phyloP scores from a whole-genome alignment of 768 basidiomycete genomes.

The Termitomyces eurrhizus region DNA sequence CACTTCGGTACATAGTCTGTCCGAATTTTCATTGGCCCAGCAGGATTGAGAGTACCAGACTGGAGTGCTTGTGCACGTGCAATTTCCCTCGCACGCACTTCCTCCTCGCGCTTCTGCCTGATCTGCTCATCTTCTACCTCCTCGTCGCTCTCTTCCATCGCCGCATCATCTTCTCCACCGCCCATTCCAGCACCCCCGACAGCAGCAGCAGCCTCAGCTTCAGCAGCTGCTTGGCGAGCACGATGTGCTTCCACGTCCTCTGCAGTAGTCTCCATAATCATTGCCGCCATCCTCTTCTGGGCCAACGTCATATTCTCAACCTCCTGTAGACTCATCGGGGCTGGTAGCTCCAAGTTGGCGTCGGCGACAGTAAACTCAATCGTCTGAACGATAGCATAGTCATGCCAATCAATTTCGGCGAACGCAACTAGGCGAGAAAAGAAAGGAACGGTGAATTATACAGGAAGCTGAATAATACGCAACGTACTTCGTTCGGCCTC shows the following conservation, averaged over 20 bases:
- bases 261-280: constrained; percentile 94
- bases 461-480: constrained; percentile 4
- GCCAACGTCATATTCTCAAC: constrained; percentile 95
- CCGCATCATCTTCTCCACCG: constrained; percentile 51
- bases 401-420: constrained; percentile 99
- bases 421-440: constrained; percentile 62
- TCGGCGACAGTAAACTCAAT: constrained; percentile 97
- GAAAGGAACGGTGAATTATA: constrained; percentile 4
- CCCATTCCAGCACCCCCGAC: constrained; percentile 58
- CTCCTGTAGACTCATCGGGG: constrained; percentile 95
- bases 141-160: constrained; percentile 87
- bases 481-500: constrained; percentile 84
- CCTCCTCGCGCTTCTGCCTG: constrained; percentile 63
- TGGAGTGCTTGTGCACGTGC: constrained; percentile 80
- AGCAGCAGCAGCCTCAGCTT: constrained; percentile 80
- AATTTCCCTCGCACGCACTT: constrained; percentile 64
- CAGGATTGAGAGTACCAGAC: constrained; percentile 66
- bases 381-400: constrained; percentile 96
- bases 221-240: constrained; percentile 79
- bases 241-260: constrained; percentile 84
- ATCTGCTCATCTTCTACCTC: constrained; percentile 63
- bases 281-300: constrained; percentile 96
- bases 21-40: constrained; percentile 88
- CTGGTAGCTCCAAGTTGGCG: constrained; percentile 84
- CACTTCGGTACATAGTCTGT: constrained; percentile 95